Evolutionary conservation across 2,329 filamentous ascomycete species (phyloP), one percentile per base, ranked within the genome.

Genomic region (Sporothrix brunneoviolacea): DNA sequence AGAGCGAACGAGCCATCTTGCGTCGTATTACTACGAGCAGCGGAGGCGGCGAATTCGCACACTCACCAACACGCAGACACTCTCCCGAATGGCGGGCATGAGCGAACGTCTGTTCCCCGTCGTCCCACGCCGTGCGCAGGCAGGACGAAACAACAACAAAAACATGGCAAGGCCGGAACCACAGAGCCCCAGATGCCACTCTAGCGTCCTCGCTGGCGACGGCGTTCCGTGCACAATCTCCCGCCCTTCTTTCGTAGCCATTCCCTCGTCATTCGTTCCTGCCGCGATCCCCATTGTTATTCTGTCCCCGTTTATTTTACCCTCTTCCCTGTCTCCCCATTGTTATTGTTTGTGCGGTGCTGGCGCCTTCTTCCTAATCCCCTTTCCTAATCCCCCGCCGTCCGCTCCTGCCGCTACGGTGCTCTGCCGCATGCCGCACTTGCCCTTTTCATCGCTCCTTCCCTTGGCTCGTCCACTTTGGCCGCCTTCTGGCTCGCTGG

Each of bases 331-430:
- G 13, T 10, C 32, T 30, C 46, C 38, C 47, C 47, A 43, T 48
- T 48, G 45, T 48, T 48, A 19, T 48, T 48, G 37, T 48, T 48
- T 48, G 22, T 39, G 24, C 19, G 36, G 18, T 24, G 15, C 36
- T 18, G 13, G 44, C 16, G 28, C 21, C 16, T 24, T 33, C 18
- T 37, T 30, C 37, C 38, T 43, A n/a, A n/a, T n/a, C n/a, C n/a
- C n/a, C 24, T 7, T 33, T n/a, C 43, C 22, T 32, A 19, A 35
- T 35, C 28, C 30, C 38, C 50, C 43, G 43, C 39, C 50, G 44
- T 32, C 38, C 38, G 37, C 46, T n/a, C 37, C 43, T 52, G 38
- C 38, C 44, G 44, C 43, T 42, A 49, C 38, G 46, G 37, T 40
- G 27, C 40, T 51, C 42, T 51, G 21, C 30, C 36, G 30, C 28